Evolutionary conservation across 345 rosid genomes (phyloP), one percentile per base, ranked within the genome.

Genomic region (Aquilaria malaccensis): DNA sequence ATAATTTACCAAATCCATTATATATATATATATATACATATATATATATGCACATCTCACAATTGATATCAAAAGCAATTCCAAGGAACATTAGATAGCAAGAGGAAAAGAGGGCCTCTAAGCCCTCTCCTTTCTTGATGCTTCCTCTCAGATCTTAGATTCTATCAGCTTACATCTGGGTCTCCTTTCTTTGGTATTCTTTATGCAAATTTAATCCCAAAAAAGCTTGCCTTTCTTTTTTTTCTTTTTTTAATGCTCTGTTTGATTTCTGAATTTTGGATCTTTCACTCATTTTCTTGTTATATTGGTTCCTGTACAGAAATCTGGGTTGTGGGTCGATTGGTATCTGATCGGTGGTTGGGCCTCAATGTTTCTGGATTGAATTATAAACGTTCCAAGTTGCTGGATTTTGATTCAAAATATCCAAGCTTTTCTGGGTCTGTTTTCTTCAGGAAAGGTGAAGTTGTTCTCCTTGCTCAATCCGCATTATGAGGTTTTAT

Each of bases 101-200:
- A 72, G 76, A 70, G 66, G 65, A 66, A 72, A 65, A 65, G 81
- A 77, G 87, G 86, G 80, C 77, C 75, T 78, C 81, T 76, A 68
- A 65, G 72, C 81, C 79, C 85, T 77, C 80, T 74, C 72, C 76
- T 77, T 79, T 74, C 76, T 59, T 70, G 57, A 62, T 69, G 66
- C 80, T 67, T 77, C 75, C 67, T 73, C 70, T 64, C 79, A 58
- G 77, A 76, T 73, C 77, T 73, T 75, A 61, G 69, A 58, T 70
- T 76, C 68, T 69, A 58, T 50, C 47, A 15, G 48, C 71, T 70
- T 74, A 59, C 70, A 66, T 74, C 76, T 79, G 78, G 76, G 66
- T 74, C 72, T 59, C 70, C 59, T 32, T 52, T 58, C 32, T 62
- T 50, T 66, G 72, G 66, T 72, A 61, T 52, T 31, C 58, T 58